A percentile compares a stretch with the other conserved stretches of the same genome.
Conservation (phyloP, 805 yeast genomes). For the Candida palmyrensis region DNA sequence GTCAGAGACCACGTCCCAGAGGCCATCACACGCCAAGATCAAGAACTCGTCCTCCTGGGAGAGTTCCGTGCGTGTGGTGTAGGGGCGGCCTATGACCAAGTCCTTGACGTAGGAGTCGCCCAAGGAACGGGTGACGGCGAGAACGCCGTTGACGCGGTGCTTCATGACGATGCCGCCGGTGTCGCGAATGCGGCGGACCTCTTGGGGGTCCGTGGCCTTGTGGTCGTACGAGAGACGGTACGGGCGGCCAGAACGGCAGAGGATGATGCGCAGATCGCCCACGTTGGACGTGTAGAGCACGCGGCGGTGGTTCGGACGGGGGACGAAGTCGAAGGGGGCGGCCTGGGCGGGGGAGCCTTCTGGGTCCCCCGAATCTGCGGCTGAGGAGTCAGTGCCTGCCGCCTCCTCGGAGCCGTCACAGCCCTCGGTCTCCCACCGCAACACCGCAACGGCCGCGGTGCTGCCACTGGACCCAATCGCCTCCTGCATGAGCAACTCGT, state of each 20-base stretch:
- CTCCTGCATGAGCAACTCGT: slow-evolving; percentile 55
- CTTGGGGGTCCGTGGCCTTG: slow-evolving; percentile 79
- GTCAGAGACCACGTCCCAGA: slow-evolving; percentile 93
- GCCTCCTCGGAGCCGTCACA: slow-evolving; percentile 1
- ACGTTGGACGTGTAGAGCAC: slow-evolving; percentile 92
- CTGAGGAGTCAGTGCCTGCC: neutral
- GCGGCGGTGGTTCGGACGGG: slow-evolving; percentile 49
- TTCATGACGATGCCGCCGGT: slow-evolving; percentile 87
- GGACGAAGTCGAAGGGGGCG: slow-evolving; percentile 44
- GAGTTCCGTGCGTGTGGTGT: slow-evolving; percentile 82
- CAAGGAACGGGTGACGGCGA: slow-evolving; percentile 89
- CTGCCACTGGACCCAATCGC: slow-evolving; percentile 78
- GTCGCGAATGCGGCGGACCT: slow-evolving; percentile 66
- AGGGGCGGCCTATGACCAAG: slow-evolving; percentile 84
- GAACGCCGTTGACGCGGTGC: slow-evolving; percentile 89
- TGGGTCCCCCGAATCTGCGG: neutral
- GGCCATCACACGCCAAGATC: slow-evolving; percentile 92
- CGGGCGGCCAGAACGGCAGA: slow-evolving; percentile 71
- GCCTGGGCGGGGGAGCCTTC: slow-evolving; percentile 2
- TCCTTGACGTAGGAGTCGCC: slow-evolving; percentile 94
- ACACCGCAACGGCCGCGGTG: slow-evolving; percentile 91
- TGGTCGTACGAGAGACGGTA: slow-evolving; percentile 86
- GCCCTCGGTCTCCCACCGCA: slow-evolving; percentile 67
- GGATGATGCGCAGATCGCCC: slow-evolving; percentile 85
- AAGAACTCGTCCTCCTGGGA: slow-evolving; percentile 65